Base-by-base conservation (phyloP, 352 stramenopile genomes). In the Phytophthora citrophthora region DNA sequence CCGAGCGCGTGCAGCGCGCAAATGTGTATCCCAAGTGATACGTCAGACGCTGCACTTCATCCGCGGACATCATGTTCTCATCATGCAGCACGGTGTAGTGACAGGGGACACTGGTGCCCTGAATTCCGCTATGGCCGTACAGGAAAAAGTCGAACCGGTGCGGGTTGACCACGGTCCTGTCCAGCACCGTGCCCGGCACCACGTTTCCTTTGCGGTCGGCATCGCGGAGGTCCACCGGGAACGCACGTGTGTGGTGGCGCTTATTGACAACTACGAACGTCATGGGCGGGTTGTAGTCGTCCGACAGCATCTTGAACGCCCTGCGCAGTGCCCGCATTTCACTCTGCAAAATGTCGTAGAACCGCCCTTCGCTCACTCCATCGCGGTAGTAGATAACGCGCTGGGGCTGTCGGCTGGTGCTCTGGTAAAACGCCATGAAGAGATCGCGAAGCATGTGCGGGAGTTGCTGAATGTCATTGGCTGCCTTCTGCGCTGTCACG, bases 261-360 rank as follows among this genome's bases (percentile, higher is more conserved):
- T 96, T 96, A 65, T 95, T 87, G 16, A 94, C 85, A 12, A 95
- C 63, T 18, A 96, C 77, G 59, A 96, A 95, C 27, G 89, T 95
- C 64, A 96, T 89, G 15, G 72, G 65, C 11, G 89, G 89, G 3
- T 62, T 63, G 61, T 95, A 96, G 11, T 61, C 75, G 0, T 71
- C 41, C 36, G 90, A 76, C n/a, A 96, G 29, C 45, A 55, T 57
- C 29, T 76, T 70, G 38, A 86, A 94, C 15, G 84, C 79, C 55
- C 70, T 68, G 27, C 83, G 78, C 11, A 93, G 74, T 16, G 87
- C 83, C 86, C 49, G 84, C 87, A 96, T 90, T 48, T 89, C 89
- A 6, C 64, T 71, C 54, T 91, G 71, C 23, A 91, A 36, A 5
- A 95, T 89, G 54, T 90, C 81, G 53, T 81, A 72, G 48, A 91